Conservation (phyloP, 495 filamentous ascomycete genomes). For the Pyronema domesticum region DNA sequence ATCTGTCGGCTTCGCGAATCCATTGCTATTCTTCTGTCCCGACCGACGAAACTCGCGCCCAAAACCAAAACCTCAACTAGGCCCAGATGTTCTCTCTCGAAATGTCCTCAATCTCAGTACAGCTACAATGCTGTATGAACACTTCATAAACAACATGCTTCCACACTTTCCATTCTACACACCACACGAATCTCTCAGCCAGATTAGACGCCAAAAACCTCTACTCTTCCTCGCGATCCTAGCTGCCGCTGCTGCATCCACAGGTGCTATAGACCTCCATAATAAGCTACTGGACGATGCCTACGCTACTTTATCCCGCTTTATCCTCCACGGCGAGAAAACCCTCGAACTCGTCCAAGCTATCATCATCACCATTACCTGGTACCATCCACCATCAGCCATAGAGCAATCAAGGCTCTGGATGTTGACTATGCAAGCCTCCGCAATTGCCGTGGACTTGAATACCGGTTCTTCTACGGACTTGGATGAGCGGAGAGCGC, state of each 20-base stretch:
- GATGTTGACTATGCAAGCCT: conserved; percentile 2
- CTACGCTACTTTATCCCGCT: neutral
- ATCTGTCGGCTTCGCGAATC: neutral
- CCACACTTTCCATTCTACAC: conserved; percentile 41
- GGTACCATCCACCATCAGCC: conserved; percentile 58
- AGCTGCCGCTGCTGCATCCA: conserved; percentile 1
- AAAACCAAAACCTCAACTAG: neutral
- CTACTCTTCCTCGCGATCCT: conserved; percentile 15
- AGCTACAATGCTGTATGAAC: conserved; percentile 47
- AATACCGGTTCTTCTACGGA: neutral
- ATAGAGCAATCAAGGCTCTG: neutral
- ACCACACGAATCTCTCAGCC: neutral
- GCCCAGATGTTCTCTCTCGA: conserved; percentile 40
- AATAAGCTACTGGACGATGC: conserved; percentile 7
- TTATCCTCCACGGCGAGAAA: conserved; percentile 10
- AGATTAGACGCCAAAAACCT: conserved; percentile 8
- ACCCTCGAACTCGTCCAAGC: conserved; percentile 14
- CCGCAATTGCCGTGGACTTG: neutral
- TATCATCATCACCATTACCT: conserved; percentile 44
- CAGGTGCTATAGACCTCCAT: conserved; percentile 7
- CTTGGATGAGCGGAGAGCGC: neutral
- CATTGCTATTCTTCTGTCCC: neutral
- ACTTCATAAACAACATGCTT: conserved; percentile 50
- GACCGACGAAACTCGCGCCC: neutral
- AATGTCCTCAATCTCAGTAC: conserved; percentile 43